Conservation (phyloP, 192 early-diverging fungal species). For the Coemansia sp. region DNA sequence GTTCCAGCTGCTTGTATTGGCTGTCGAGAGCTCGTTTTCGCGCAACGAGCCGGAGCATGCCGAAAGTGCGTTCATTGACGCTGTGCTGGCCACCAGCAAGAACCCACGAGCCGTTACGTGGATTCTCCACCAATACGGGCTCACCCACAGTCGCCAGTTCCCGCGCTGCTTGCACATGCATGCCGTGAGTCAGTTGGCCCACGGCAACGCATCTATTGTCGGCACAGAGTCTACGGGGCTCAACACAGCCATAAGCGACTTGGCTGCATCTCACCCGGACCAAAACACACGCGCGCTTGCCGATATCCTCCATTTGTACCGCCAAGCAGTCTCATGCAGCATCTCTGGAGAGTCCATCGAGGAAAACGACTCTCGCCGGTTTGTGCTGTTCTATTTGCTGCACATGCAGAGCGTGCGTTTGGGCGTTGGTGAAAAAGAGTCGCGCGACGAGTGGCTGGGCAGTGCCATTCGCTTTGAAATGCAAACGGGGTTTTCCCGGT, state of each 20-base stretch:
- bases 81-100: constrained; percentile 19
- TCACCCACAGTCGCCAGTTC: constrained; percentile 19
- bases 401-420: constrained; percentile 17
- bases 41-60: constrained; percentile 12
- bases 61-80: constrained; percentile 23
- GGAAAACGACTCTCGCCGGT: constrained; percentile 32
- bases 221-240: constrained; percentile 18
- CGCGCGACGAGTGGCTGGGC: constrained; percentile 25
- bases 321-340: constrained; percentile 7
- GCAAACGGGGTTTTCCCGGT: constrained; percentile 38
- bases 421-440: too few relatives aligned
- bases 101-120: constrained; percentile 37
- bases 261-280: constrained; percentile 16
- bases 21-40: constrained; percentile 26
- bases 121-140: constrained; percentile 45
- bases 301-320: constrained; percentile 23
- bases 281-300: constrained; percentile 20
- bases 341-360: background rate
- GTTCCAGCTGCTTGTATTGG: constrained; percentile 36
- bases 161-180: constrained; percentile 34
- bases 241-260: constrained; percentile 24
- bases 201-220: constrained; percentile 1
- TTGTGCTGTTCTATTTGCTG: constrained; percentile 37
- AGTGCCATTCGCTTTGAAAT: constrained; percentile 39
- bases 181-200: constrained; percentile 20